A percentile compares a stretch with the other conserved stretches of the same genome.
Conservation (phyloP, 1,284 basidiomycete genomes). For the Cystobasidiaceae sp. region DNA sequence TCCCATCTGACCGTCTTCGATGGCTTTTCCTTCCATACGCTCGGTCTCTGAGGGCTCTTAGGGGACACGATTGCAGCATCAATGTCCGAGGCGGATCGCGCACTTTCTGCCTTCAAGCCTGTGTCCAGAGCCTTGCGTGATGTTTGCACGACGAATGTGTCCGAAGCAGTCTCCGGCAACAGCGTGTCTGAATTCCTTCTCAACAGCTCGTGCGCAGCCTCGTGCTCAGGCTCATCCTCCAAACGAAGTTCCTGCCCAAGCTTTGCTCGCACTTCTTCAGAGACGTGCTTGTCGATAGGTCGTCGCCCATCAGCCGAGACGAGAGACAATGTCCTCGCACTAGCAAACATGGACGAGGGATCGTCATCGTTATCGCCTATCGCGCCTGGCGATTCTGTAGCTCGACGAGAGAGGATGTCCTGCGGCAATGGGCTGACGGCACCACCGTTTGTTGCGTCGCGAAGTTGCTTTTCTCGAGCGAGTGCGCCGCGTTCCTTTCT, state of each 20-base stretch:
- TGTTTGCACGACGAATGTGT: slow-evolving; percentile 3
- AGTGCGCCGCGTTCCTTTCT: neutral
- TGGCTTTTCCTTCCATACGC: neutral
- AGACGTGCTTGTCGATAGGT: neutral
- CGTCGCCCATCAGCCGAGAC: neutral
- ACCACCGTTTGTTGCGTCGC: no score
- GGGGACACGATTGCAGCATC: no score
- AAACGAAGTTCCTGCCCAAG: neutral
- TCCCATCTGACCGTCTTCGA: slow-evolving; percentile 7
- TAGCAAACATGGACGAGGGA: neutral
- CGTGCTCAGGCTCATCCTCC: neutral
- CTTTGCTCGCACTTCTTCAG: neutral
- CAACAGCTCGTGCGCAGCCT: slow-evolving; percentile 11
- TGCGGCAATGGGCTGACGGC: neutral
- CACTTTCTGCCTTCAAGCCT: neutral
- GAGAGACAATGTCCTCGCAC: neutral
- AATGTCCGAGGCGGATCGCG: neutral
- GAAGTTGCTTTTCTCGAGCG: no score
- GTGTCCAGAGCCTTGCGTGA: neutral
- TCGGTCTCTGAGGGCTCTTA: no score
- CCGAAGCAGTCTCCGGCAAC: slow-evolving; percentile 14
- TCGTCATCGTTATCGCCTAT: neutral
- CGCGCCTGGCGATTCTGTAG: neutral
- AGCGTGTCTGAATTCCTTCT: slow-evolving; percentile 27
- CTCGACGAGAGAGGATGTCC: neutral